Conservation (phyloP, 805 yeast genomes). For the Kockiozyma suomiensis region DNA sequence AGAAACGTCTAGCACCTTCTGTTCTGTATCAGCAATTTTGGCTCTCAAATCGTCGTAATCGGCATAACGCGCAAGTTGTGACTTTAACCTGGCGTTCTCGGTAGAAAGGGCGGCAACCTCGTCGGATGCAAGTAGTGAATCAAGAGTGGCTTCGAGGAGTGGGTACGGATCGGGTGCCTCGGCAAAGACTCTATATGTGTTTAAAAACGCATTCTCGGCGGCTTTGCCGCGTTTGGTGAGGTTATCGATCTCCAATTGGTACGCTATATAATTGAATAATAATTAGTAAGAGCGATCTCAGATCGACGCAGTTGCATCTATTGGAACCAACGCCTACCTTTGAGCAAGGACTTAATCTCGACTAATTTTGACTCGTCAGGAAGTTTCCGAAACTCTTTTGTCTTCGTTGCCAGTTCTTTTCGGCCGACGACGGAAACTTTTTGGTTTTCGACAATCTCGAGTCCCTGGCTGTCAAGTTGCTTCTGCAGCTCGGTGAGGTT, state of each 20-base stretch:
- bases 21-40: constrained; percentile 62
- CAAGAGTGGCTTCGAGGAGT: constrained; percentile 67
- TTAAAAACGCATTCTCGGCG: constrained; percentile 73
- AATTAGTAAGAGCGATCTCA: neutral
- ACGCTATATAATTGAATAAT: constrained; percentile 43
- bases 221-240: constrained; percentile 75
- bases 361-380: constrained; percentile 65
- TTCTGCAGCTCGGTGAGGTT: constrained; percentile 71
- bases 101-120: constrained; percentile 56
- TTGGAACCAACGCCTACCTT: constrained; percentile 36
- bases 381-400: constrained; percentile 82
- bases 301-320: neutral
- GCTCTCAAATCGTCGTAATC: constrained; percentile 78
- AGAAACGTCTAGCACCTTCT: constrained; percentile 57
- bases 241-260: constrained; percentile 85
- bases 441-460: constrained; percentile 72
- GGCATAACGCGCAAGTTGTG: constrained; percentile 62
- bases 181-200: constrained; percentile 71
- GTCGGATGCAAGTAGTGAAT: constrained; percentile 57
- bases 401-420: constrained; percentile 74
- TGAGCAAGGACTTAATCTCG: constrained; percentile 67
- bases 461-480: constrained; percentile 71
- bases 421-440: constrained; percentile 67
- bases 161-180: constrained; percentile 96
- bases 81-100: constrained; percentile 51